These are phyloP conservation scores for Entelexis sorbosivorans DNA, from an alignment of 1,139 yeast species.

Conservation along the genomic window DNA sequence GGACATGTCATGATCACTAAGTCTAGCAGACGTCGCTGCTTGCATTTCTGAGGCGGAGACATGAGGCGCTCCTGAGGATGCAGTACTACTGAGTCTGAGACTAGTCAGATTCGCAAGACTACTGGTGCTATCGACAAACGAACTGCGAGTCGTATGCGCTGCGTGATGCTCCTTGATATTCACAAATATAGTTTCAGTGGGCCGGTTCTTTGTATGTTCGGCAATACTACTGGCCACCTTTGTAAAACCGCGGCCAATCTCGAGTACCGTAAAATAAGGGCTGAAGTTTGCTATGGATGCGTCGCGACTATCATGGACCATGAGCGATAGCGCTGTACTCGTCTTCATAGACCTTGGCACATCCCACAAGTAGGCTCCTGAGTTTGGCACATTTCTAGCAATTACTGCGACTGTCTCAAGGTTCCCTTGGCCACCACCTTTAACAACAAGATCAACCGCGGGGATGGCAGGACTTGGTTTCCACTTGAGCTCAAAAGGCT, in stretches of 20 bases:
- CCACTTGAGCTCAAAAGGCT: constrained; percentile 26
- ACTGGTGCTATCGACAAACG: too few relatives aligned
- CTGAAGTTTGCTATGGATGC: constrained; percentile 25
- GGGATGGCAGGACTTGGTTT: constrained; percentile 25
- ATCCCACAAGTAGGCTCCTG: constrained; percentile 28
- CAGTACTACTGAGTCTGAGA: too few relatives aligned
- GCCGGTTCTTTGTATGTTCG: not conserved
- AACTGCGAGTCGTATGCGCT: not conserved
- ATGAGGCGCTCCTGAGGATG: too few relatives aligned
- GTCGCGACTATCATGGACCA: constrained; percentile 26
- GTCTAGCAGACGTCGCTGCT: too few relatives aligned
- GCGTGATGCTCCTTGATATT: constrained; percentile 1
- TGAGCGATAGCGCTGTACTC: constrained; percentile 30
- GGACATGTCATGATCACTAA: too few relatives aligned
- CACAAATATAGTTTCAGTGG: not conserved
- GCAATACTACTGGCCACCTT: not conserved
- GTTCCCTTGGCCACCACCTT: constrained; percentile 26
- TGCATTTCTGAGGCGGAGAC: too few relatives aligned
- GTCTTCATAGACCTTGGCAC: constrained; percentile 24
- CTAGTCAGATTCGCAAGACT: too few relatives aligned
- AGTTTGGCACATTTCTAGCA: constrained; percentile 27
- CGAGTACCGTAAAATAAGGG: constrained; percentile 28
- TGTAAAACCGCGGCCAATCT: not conserved
- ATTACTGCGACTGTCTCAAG: constrained; percentile 25
- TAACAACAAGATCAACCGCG: constrained; percentile 27